Base-by-base conservation (phyloP, 768 basidiomycete genomes). In the Leccinum boreale region DNA sequence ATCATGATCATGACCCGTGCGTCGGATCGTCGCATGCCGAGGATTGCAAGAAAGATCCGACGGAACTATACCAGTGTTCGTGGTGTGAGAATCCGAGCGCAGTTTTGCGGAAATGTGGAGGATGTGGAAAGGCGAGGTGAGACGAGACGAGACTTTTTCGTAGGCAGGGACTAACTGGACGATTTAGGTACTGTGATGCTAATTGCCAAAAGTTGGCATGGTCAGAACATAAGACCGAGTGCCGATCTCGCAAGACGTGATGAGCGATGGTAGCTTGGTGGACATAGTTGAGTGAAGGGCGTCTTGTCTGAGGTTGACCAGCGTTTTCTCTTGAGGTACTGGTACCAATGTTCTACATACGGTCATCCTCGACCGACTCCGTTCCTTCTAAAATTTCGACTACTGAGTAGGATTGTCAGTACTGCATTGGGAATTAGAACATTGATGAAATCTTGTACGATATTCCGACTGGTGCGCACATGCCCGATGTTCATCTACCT, bases 71-170 rank as follows among this genome's bases (percentile, higher is more conserved):
- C 68, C 73, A 78, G 12, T 87, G 86, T 62, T 82, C 84, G 23
- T 82, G 78, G 77, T 88, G 86, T 59, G 76, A 79, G 5, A 87
- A 86, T 57, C 85, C 85, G 7, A 86, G 81, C 52, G 84, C 82
- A 0, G 75, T 76, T 8, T 66, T 85, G 48, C 76, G 77, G 59
- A 85, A 82, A 67, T 85, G 84, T 59, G 66, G 71, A 5, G 74
- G 77, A 3, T 82, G 80, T 53, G 72, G 65, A 26, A 74, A 70
- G 53, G 71, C 76, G 12, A 77, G 78, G 79, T 77, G 59, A 31
- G 49, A 0, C n/a, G 14, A 10, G 39, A 0, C 9, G 5, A 5
- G 8, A 29, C 12, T 33, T 33, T 26, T 14, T 50, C 3, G n/a
- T 6, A 19, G 15, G 3, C 9, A 19, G 3, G 17, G n/a, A 23